phyloP scores from a whole-genome alignment of 2,329 filamentous ascomycete species.

The Metarhizium guizhouense region DNA sequence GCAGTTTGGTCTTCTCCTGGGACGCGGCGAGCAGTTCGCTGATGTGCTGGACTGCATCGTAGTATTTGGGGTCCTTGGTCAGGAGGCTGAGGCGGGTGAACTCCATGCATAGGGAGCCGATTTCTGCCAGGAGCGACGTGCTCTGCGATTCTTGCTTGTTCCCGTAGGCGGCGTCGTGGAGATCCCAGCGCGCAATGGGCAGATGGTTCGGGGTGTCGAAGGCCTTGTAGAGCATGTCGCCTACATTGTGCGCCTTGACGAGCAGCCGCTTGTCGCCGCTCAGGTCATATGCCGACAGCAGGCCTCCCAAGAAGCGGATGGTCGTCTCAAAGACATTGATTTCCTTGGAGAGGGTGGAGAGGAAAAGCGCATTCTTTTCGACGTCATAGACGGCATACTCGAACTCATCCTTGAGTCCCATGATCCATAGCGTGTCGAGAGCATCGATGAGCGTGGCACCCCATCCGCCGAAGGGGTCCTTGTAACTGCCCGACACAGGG shows the following conservation, averaged over 20 bases:
- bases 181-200: conserved; percentile 26
- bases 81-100: conserved; percentile 64
- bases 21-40: conserved; percentile 55
- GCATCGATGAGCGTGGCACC: conserved; percentile 51
- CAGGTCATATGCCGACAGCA: conserved; percentile 41
- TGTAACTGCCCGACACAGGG: conserved; percentile 37
- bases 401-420: conserved; percentile 50
- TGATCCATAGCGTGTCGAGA: conserved; percentile 54
- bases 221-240: conserved; percentile 41
- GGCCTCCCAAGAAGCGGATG: conserved; percentile 44
- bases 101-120: conserved; percentile 62
- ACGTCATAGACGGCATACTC: conserved; percentile 40
- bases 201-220: conserved; percentile 44
- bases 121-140: conserved; percentile 42
- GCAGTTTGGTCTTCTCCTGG: conserved; percentile 59
- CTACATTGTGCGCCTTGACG: conserved; percentile 39
- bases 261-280: conserved; percentile 33
- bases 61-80: conserved; percentile 61
- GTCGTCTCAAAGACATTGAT: conserved; percentile 47
- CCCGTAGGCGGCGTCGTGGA: conserved; percentile 16
- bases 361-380: conserved; percentile 38
- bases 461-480: conserved; percentile 43
- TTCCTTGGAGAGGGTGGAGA: conserved; percentile 28
- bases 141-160: conserved; percentile 10
- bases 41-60: conserved; percentile 63